Evolutionary conservation across 148 eudicot species (phyloP), one percentile per base, ranked within the genome.

Genomic region (Vaccinium vitisidaea): DNA sequence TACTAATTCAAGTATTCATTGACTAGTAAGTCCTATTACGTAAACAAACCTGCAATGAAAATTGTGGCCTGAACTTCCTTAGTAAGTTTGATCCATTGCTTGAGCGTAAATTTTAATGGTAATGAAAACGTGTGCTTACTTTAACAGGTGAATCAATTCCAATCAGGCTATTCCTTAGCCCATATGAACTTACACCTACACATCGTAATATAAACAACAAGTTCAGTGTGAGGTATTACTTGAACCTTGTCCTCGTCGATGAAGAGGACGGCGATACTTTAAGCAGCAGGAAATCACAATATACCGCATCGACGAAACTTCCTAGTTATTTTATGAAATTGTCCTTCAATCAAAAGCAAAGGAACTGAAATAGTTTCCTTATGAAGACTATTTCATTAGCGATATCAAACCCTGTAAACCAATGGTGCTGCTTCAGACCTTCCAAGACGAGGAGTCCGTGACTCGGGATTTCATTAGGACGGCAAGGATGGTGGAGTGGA

Each of bases 241-340:
- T 96, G 80, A 96, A 94, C 84, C 98, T 96, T 43, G 98, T 97
- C 53, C 96, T 97, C 30, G 98, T 97, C 73, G 99, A 97, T 88
- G 99, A 97, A 89, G 99, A 96, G 85, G 99, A 97, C 94, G 99
- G 32, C 95, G 99, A 83, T 97, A 97, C 83, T 97, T 95, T 87
- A 97, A 97, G 90, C 98, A 97, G 86, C 99, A 97, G 82, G 99
- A 97, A 76, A 90, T 97, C 83, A 97, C 96, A 56, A 85, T 97
- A 83, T 93, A 89, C 86, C 98, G 98, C 85, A 93, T 91, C 54
- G 92, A 89, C 8, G 98, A 92, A 70, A 87, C 87, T 84, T 88
- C 93, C 36, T 91, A 74, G 86, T 73, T 59, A 43, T 25, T 27
- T 4, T 36, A 6, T 13, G 32, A n/a, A 79, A 12, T 67, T 21